Base-by-base conservation (phyloP, 208 protist species). In the Acanthamoeba castellanii region DNA sequence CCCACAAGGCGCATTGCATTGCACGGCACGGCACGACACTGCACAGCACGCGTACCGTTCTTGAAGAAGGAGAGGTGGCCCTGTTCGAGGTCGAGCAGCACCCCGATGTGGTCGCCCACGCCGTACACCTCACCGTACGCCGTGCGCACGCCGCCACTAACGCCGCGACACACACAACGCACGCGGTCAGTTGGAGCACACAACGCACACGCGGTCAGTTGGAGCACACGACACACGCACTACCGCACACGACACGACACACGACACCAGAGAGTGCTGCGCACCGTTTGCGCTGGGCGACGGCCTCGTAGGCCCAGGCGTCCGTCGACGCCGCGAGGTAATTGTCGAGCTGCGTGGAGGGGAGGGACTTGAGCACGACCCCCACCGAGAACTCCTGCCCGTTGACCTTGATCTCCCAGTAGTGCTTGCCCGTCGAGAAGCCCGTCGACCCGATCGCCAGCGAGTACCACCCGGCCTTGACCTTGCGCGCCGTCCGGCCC, bases 381-480 rank as follows among this genome's bases (percentile, higher is more conserved):
- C 72, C 72, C 11, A 81, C 72, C 32, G 72, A 81, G 72, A 81
- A 81, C 72, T 81, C 72, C 2, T 81, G 72, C 7, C 72, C 72
- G 37, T 81, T 81, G 72, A 81, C 72, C 32, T 47, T 37, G 42
- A 81, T 81, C 72, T 81, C 72, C 32, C 34, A 81, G 72, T 81
- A 81, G 72, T 81, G 72, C 72, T 47, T 81, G 14, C 72, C 72
- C 25, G 72, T 47, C 2, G 32, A 50, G 72, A 81, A 81, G 20
- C 37, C 72, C 32, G 34, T 25, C 42, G 72, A 52, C 30, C 72
- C 72, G 37, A 81, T 81, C 16, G 72, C 72, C 72, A 81, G 72
- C 72, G 72, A 37, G 42, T 81, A 81, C 72, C 72, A 81, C 3
- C 72, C 72, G 3, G 72, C 72, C 72, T 81, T 81, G 20, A 81